Evolutionary conservation across 176 grass and related monocot species (phyloP), one percentile per base, ranked within the genome.

Genomic region (Saccharum spontaneum): DNA sequence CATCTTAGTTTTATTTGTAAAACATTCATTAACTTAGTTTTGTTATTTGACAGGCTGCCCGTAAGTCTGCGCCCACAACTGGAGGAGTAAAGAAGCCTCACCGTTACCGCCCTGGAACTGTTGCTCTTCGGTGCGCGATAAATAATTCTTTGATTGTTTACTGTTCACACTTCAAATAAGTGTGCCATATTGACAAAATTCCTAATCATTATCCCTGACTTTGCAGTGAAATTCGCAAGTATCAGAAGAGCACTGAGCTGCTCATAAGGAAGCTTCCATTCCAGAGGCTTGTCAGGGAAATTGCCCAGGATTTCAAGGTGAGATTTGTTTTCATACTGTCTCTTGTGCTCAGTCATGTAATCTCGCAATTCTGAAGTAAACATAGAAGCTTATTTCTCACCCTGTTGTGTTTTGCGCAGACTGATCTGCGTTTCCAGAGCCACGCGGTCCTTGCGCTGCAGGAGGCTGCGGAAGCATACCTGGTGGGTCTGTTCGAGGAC

Each of bases 71-170:
- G 23, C 91, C 91, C 26, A 92, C 87, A 31, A 92, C 91, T 82
- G 91, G 87, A 11, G 91, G 87, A 90, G 87, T 92, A 67, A 92
- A 92, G 91, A 92, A 92, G 87, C 91, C 91, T 87, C 91, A 92
- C 85, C 91, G 91, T 4, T 92, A 90, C 71, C 87, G 87, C 66
- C 90, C 90, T 80, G 90, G 90, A 1, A 92, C 90, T 83, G 87
- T 92, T 86, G 90, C 90, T 76, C 90, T 92, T 69, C 91, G 91
- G 87, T 90, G 10, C 0, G 91, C 64, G 34, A 52, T 68, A 40
- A 2, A 18, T 73, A 41, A 16, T 24, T 12, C 40, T 26, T 3
- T 38, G 30, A 48, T 12, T 67, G 4, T 34, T 14, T 63, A 17
- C 22, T 78, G 59, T 26, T 26, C 8, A 11, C 2, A 0, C 6